These are phyloP conservation scores for Pseudopediastrum boryanum DNA, from an alignment of 139 green algal species.

Conservation along the genomic window DNA sequence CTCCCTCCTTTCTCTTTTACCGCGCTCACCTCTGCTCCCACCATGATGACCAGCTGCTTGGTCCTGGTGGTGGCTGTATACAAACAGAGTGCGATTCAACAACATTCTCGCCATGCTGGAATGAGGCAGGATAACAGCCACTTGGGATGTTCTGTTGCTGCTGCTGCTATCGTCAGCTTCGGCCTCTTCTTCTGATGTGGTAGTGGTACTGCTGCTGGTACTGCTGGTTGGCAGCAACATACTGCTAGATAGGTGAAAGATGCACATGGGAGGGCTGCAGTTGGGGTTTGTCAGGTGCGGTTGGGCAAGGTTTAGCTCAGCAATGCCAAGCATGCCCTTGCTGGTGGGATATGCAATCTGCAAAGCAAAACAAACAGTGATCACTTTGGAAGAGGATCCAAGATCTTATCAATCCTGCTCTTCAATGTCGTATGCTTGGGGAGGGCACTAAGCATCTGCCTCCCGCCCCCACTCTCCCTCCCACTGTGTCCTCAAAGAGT, in stretches of 20 bases:
- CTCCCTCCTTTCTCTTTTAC: no score
- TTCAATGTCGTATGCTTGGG: no score
- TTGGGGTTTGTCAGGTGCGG: slow-evolving; percentile 79
- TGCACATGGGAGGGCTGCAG: no score
- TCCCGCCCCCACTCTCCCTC: no score
- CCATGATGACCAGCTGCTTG: slow-evolving; percentile 57
- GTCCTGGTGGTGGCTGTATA: slow-evolving; percentile 79
- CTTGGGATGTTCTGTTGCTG: no score
- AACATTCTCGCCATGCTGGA: slow-evolving; percentile 22
- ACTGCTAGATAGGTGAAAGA: no score
- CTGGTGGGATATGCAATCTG: slow-evolving; percentile 78
- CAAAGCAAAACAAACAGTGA: slow-evolving; percentile 4
- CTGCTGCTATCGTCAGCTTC: no score
- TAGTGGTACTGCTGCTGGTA: background rate
- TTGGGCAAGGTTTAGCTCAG: slow-evolving; percentile 63
- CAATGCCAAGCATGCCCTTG: slow-evolving; percentile 44
- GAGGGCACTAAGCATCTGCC: no score
- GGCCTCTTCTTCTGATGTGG: no score
- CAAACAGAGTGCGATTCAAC: slow-evolving; percentile 71
- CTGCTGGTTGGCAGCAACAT: background rate
- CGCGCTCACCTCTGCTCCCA: slow-evolving; percentile 33
- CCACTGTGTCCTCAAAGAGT: no score
- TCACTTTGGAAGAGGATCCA: no score
- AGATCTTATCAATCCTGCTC: no score
- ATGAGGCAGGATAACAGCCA: slow-evolving; percentile 74